Evolutionary conservation across 331 rosid species (phyloP), one percentile per base, ranked within the genome.

Genomic region (Ulmus americana): DNA sequence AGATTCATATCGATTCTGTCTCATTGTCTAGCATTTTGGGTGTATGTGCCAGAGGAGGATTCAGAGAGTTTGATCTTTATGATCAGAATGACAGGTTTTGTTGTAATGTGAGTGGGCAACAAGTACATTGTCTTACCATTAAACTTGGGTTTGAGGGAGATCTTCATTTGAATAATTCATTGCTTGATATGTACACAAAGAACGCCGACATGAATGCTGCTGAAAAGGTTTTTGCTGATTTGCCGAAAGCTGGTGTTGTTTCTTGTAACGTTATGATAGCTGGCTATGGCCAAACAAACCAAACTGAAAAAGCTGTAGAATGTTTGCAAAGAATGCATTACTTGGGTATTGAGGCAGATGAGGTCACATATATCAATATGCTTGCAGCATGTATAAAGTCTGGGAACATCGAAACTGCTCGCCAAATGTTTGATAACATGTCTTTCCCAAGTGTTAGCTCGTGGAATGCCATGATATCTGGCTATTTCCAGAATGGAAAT

Each of bases 221-320:
- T 6, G 84, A 78, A 67, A 84, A 79, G 71, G 62, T 86, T 73
- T 88, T 88, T 40, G 39, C 57, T 56, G 46, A 45, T 79, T 39
- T 88, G 74, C 68, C 74, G 6, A 64, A 54, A 64, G 60, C 58
- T 3, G 82, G 82, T 67, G 57, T 73, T 68, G 90, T 88, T 70
- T 82, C 96, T 65, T 88, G 96, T 88, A 88, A 88, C 64, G 76
- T 88, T 76, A 85, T 85, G 90, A 88, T 88, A 41, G 69, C 85
- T 42, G 90, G 96, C 55, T 83, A 72, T 69, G 96, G 96, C 70
- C 85, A 76, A 65, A 73, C 14, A 62, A 67, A 56, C 57, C 61
- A 80, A 69, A 75, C 69, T 55, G 64, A 75, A 67, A 84, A 79
- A 69, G 90, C 85, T 65, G 48, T 76, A n/a, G 87, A 84, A 51